A percentile compares a stretch with the other conserved stretches of the same genome.
These are phyloP conservation scores for Dicorynia guianensis DNA, from an alignment of 306 rosid genomes.

Conservation along the genomic window DNA sequence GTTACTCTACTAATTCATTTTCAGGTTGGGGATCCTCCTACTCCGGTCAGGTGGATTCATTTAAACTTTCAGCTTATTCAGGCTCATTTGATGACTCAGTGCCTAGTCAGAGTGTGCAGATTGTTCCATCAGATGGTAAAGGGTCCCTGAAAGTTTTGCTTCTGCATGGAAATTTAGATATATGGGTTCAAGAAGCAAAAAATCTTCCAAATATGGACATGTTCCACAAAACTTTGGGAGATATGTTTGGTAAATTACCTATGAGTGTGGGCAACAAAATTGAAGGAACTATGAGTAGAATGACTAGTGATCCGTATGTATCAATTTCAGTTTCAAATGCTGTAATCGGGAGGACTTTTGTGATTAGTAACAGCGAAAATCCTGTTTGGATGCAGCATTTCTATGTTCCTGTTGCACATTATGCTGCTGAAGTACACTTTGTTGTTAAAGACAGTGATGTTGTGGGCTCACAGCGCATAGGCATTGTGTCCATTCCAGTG, in stretches of 20 bases:
- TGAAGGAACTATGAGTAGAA: slow-evolving; percentile 61
- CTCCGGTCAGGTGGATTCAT: slow-evolving; percentile 40
- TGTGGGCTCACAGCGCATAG: slow-evolving; percentile 92
- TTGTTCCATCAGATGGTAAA: slow-evolving; percentile 68
- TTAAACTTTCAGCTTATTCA: slow-evolving; percentile 48
- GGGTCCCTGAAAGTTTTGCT: slow-evolving; percentile 79
- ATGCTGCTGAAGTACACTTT: slow-evolving; percentile 84
- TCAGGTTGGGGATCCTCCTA: slow-evolving; percentile 50
- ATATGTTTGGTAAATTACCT: slow-evolving; percentile 65
- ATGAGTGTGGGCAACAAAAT: slow-evolving; percentile 61
- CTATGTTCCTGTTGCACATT: slow-evolving; percentile 85
- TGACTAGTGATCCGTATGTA: slow-evolving; percentile 97
- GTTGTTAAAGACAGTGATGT: slow-evolving; percentile 92
- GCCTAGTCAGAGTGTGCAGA: slow-evolving; percentile 62
- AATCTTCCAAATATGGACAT: slow-evolving; percentile 96
- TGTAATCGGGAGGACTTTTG: slow-evolving; percentile 92
- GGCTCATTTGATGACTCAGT: slow-evolving; percentile 62
- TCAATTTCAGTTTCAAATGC: slow-evolving; percentile 73
- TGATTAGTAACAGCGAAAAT: slow-evolving; percentile 84
- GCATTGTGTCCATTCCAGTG: slow-evolving; percentile 78
- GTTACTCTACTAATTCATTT: slow-evolving; percentile 52
- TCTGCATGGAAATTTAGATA: slow-evolving; percentile 90
- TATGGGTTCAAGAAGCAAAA: slow-evolving; percentile 71
- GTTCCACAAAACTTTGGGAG: slow-evolving; percentile 93
- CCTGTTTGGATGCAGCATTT: slow-evolving; percentile 94